Base-by-base conservation (phyloP, 1,139 yeast species). In the Nematodospora anomalae region DNA sequence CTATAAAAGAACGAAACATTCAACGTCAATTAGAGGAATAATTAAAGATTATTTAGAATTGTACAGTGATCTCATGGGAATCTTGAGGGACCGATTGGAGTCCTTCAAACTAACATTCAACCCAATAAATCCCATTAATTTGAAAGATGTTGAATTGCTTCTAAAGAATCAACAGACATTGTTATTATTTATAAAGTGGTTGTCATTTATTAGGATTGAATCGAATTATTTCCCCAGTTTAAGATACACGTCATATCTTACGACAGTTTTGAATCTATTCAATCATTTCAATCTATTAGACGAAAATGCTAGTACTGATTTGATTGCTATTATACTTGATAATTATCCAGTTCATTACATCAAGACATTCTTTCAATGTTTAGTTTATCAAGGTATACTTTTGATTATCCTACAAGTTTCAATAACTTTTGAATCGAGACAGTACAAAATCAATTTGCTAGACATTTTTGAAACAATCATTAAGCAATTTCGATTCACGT, bases 171-270 rank as follows among this genome's bases (percentile, higher is more conserved):
- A 61, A 38, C 28, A 49, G 6, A 36, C 50, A 2, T 38, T 52
- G 21, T 39, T 49, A 8, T 46, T 51, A 8, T 54, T 53, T 39
- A 48, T 58, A 8, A 47, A 61, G 39, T 64, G 69, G 69, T 47
- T 65, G 28, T 55, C 62, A 21, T 58, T 65, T 33, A 46, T 63
- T 15, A 50, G 57, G 28, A 46, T 63, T 14, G 71, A 66, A 43
- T 37, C 50, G 1, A 52, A 52, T 6, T 60, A 66, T 45, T 66
- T 62, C 40, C 67, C 71, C 0, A 49, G 64, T 9, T 51, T 65
- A 33, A 44, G 70, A 26, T 62, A 52, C 41, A 42, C 60, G 2
- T 50, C 61, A 8, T 64, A 57, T 41, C 32, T 60, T 13, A 59
- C 67, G 2, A 39, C 59, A 2, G 51, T 64, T 48, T 28, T 55